Evolutionary conservation across 805 yeast species (phyloP).

Genomic region (Yamadazyma sp.): DNA sequence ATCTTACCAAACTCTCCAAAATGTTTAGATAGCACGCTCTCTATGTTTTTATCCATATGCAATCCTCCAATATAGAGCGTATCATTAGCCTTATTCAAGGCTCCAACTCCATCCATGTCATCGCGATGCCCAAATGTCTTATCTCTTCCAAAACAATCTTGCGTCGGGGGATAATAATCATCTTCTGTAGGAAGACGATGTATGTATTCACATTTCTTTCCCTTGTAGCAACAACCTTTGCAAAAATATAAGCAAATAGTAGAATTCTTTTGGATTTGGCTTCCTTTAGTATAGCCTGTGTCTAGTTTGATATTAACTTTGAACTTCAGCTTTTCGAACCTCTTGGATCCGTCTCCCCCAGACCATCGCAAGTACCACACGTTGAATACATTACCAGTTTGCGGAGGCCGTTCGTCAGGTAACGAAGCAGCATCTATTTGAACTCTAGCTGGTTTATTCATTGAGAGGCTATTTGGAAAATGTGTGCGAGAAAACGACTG

Average conservation of each 20-base stretch:
- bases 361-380: conserved; percentile 92
- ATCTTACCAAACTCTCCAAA: conserved; percentile 79
- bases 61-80: conserved; percentile 75
- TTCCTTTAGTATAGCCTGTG: conserved; percentile 75
- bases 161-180: conserved; percentile 60
- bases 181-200: conserved; percentile 69
- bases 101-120: conserved; percentile 94
- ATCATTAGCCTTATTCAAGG: conserved; percentile 64
- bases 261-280: conserved; percentile 36
- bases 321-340: conserved; percentile 51
- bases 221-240: conserved; percentile 82
- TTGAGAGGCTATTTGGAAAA: too few relatives aligned
- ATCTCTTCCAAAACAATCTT: conserved; percentile 93
- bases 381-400: conserved; percentile 77
- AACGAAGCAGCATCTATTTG: conserved; percentile 66
- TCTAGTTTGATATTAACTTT: conserved; percentile 62
- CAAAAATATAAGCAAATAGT: conserved; percentile 83
- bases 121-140: conserved; percentile 79
- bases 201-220: conserved; percentile 69
- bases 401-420: conserved; percentile 68
- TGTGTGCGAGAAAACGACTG: conserved; percentile 3
- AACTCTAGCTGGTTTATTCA: conserved; percentile 56
- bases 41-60: conserved; percentile 39
- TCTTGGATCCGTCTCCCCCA: conserved; percentile 60
- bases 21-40: conserved; percentile 35